phyloP scores from a whole-genome alignment of 2,329 filamentous ascomycete genomes.

The Endoconidiophora laricicola region DNA sequence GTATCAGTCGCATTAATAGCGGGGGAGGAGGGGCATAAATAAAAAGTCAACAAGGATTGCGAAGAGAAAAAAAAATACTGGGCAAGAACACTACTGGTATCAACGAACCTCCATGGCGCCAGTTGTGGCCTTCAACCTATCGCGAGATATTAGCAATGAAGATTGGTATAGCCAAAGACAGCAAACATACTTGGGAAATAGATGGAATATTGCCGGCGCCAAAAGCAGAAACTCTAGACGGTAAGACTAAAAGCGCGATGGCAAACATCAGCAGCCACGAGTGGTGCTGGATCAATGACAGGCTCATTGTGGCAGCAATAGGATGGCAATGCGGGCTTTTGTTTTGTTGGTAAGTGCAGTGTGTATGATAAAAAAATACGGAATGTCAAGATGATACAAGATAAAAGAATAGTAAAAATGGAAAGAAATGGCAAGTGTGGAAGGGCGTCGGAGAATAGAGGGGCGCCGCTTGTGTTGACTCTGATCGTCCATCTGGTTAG shows the following conservation, averaged over 20 bases:
- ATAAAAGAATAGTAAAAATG: not conserved
- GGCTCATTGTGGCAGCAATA: too few species aligned
- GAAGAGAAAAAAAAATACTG: not conserved
- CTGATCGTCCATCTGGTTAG: too few species aligned
- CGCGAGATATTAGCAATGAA: not conserved
- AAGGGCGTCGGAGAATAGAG: too few species aligned
- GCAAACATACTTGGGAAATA: conserved; percentile 25
- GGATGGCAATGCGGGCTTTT: not conserved
- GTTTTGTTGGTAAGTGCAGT: not conserved
- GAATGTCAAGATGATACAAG: not conserved
- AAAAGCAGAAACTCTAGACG: conserved; percentile 42
- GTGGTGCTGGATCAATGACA: conserved; percentile 13
- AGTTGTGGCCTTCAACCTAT: conserved; percentile 50
- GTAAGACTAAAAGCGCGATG: conserved; percentile 39
- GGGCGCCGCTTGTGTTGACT: too few species aligned
- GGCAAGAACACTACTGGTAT: too few species aligned
- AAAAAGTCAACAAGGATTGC: too few species aligned
- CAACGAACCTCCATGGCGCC: conserved; percentile 44
- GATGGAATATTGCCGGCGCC: conserved; percentile 58
- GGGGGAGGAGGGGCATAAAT: too few species aligned
- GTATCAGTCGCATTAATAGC: not conserved
- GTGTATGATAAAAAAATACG: not conserved
- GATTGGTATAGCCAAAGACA: conserved; percentile 13
- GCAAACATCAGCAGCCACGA: conserved; percentile 34
- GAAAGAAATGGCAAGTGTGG: not conserved